Evolutionary conservation across 805 yeast genomes (phyloP).

Genomic region (Myxozyma melibiosi): DNA sequence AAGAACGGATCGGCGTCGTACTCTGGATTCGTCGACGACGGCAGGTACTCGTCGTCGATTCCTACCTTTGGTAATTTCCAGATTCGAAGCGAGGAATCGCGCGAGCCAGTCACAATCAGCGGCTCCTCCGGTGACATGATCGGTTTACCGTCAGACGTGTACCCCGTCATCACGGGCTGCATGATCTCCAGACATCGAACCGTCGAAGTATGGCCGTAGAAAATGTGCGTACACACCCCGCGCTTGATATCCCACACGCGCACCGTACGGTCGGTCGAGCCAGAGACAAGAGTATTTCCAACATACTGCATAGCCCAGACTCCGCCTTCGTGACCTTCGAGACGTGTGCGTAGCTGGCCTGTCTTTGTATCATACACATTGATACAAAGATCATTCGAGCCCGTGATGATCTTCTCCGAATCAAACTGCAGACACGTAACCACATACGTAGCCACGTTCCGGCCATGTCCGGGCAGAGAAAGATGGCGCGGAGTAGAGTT

Average conservation of each 20-base stretch:
- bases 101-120: slow-evolving; percentile 81
- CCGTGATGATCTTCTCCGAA: slow-evolving; percentile 85
- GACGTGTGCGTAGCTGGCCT: slow-evolving; percentile 62
- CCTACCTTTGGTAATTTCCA: slow-evolving; percentile 80
- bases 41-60: slow-evolving; percentile 13
- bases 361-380: slow-evolving; percentile 76
- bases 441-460: slow-evolving; percentile 64
- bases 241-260: slow-evolving; percentile 88
- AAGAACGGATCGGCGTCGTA: slow-evolving; percentile 54
- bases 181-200: slow-evolving; percentile 74
- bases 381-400: slow-evolving; percentile 84
- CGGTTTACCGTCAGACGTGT: slow-evolving; percentile 59
- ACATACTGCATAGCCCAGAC: slow-evolving; percentile 96
- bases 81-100: slow-evolving; percentile 86
- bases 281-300: slow-evolving; percentile 79
- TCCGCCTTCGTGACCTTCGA: slow-evolving; percentile 94
- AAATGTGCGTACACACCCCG: slow-evolving; percentile 86
- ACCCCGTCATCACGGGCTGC: slow-evolving; percentile 45
- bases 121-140: slow-evolving; percentile 64
- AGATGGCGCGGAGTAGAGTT: slow-evolving; percentile 65
- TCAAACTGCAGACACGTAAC: slow-evolving; percentile 95
- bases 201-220: slow-evolving; percentile 87
- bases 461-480: slow-evolving; percentile 68
- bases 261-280: slow-evolving; percentile 92
- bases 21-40: slow-evolving; percentile 3